Conservation (phyloP, 257 asterid genomes). For the Catharanthus roseus region DNA sequence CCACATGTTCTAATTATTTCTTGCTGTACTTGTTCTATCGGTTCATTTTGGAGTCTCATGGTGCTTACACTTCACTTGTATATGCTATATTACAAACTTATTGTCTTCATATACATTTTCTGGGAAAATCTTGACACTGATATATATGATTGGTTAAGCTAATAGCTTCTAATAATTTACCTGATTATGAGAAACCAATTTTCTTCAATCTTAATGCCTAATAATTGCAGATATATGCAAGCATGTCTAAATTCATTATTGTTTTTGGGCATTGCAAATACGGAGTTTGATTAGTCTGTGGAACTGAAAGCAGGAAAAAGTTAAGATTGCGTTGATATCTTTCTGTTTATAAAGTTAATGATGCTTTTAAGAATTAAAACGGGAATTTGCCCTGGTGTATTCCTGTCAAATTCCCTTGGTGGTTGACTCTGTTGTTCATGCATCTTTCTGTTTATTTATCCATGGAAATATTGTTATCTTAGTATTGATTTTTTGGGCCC, state of each 20-base stretch:
- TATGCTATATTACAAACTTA: not conserved
- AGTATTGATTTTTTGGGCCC: constrained; percentile 17
- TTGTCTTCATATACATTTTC: not conserved
- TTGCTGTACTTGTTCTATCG: not conserved
- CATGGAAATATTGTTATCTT: constrained; percentile 6
- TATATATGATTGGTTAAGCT: not conserved
- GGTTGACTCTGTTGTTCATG: not conserved
- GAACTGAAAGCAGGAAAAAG: not conserved
- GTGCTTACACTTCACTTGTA: not conserved
- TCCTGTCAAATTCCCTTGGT: not conserved
- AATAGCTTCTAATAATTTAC: not conserved
- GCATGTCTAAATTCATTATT: not conserved
- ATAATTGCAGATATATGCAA: not conserved
- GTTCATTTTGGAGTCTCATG: not conserved
- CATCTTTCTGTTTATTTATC: constrained; percentile 6
- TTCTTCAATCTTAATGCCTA: not conserved
- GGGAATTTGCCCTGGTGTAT: not conserved
- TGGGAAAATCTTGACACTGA: not conserved
- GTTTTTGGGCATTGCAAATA: no score
- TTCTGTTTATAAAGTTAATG: not conserved
- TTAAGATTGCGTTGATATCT: not conserved
- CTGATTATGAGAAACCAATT: not conserved
- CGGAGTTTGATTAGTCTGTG: no score
- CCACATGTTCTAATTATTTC: not conserved
- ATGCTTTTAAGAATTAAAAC: not conserved